Evolutionary conservation across 768 basidiomycete species (phyloP).

Genomic region (Aureoboletus auriporus): DNA sequence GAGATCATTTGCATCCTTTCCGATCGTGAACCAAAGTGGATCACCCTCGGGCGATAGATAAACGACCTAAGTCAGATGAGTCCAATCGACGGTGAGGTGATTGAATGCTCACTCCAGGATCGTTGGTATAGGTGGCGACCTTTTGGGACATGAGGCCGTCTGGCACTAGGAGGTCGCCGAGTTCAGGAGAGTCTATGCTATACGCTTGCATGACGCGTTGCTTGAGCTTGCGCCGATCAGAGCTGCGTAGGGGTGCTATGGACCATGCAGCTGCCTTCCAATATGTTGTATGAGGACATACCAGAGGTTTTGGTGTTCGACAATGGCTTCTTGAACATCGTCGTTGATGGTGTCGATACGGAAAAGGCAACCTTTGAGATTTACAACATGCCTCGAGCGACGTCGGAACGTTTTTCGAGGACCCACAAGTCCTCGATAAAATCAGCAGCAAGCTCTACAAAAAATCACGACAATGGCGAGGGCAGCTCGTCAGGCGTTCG

Average conservation of each 20-base stretch:
- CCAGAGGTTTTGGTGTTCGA: slow-evolving; percentile 66
- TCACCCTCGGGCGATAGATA: slow-evolving; percentile 64
- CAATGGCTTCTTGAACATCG: slow-evolving; percentile 80
- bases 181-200: slow-evolving; percentile 42
- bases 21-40: slow-evolving; percentile 76
- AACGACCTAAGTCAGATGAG: slow-evolving; percentile 41
- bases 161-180: slow-evolving; percentile 68
- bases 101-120: slow-evolving; percentile 50
- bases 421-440: slow-evolving; percentile 64
- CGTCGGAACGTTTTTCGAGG: slow-evolving; percentile 65
- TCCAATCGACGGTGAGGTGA: not conserved
- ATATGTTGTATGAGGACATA: slow-evolving; percentile 7
- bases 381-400: slow-evolving; percentile 70
- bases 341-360: not conserved
- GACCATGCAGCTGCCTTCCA: not conserved
- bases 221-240: slow-evolving; percentile 69
- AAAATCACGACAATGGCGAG: slow-evolving; percentile 40
- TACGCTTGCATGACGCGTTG: slow-evolving; percentile 52
- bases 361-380: slow-evolving; percentile 15
- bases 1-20: slow-evolving; percentile 62
- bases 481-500: slow-evolving; percentile 42
- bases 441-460: slow-evolving; percentile 25
- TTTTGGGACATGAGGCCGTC: slow-evolving; percentile 68
- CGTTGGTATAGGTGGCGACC: slow-evolving; percentile 59
- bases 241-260: slow-evolving; percentile 62